phyloP scores from a whole-genome alignment of 495 filamentous ascomycete genomes.

The Neurospora africana region DNA sequence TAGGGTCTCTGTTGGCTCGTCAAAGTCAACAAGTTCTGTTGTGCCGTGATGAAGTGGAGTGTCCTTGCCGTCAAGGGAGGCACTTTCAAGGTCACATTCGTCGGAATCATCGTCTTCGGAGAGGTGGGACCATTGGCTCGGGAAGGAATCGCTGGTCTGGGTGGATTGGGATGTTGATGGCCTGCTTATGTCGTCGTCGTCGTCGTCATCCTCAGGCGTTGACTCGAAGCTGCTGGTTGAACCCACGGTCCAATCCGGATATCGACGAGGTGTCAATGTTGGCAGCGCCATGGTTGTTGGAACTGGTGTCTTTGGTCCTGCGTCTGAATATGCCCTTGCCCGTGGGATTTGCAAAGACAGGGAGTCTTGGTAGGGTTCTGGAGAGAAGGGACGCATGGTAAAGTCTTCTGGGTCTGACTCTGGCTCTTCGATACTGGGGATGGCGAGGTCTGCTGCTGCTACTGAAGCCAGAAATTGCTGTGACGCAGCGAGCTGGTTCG shows the following conservation, averaged over 20 bases:
- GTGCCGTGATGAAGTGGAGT: conserved; percentile 5
- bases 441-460: conserved; percentile 44
- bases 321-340: not conserved
- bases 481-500: conserved; percentile 35
- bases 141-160: conserved; percentile 37
- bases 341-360: not conserved
- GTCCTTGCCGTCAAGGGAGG: conserved; percentile 20
- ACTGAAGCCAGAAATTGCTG: conserved; percentile 48
- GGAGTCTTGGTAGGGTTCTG: not conserved
- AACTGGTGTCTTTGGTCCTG: conserved; percentile 34
- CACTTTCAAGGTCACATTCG: conserved; percentile 25
- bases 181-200: conserved; percentile 41
- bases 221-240: conserved; percentile 39
- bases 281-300: conserved; percentile 20
- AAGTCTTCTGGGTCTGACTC: conserved; percentile 21
- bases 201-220: conserved; percentile 35
- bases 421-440: conserved; percentile 42
- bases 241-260: conserved; percentile 37
- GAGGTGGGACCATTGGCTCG: conserved; percentile 35
- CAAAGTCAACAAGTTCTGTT: conserved; percentile 3
- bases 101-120: conserved; percentile 37
- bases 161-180: conserved; percentile 41
- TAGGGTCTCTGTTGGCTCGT: conserved; percentile 1
- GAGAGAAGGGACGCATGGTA: conserved; percentile 17
- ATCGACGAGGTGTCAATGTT: conserved; percentile 23